Percentiles rank a stretch among this genome's conserved stretches.
Evolutionary conservation across 805 yeast species (phyloP).

Genomic region (Ogataea polymorpha): DNA sequence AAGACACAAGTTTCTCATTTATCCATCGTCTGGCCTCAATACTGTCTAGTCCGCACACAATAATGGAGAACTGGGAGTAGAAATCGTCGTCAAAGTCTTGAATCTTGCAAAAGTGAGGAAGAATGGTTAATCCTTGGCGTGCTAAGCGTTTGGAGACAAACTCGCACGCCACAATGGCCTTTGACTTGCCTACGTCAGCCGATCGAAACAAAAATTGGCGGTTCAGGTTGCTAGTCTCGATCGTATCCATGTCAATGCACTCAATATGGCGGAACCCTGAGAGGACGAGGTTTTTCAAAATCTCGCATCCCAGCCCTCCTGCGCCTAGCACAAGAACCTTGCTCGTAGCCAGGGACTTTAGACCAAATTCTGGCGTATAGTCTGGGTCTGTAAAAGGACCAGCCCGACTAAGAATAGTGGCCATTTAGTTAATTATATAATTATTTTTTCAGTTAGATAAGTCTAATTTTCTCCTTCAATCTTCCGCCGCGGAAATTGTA

Average conservation of each 20-base stretch:
- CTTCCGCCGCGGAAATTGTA: constrained; percentile 73
- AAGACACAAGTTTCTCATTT: constrained; percentile 60
- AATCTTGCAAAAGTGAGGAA: constrained; percentile 62
- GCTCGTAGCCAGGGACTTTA: constrained; percentile 18
- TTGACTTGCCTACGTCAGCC: constrained; percentile 60
- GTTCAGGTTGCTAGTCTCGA: constrained; percentile 72
- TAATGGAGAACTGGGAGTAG: constrained; percentile 63
- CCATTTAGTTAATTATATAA: background rate
- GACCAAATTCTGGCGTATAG: constrained; percentile 26
- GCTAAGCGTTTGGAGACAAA: constrained; percentile 46
- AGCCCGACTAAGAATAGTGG: constrained; percentile 8
- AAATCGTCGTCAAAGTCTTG: constrained; percentile 61
- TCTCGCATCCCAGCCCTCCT: constrained; percentile 83
- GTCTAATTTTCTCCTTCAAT: constrained; percentile 48
- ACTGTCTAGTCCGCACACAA: constrained; percentile 85
- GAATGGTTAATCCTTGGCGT: constrained; percentile 31
- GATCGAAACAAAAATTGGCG: constrained; percentile 69
- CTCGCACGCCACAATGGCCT: constrained; percentile 63
- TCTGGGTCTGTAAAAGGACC: constrained; percentile 35
- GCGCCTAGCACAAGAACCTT: constrained; percentile 60
- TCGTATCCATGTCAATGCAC: constrained; percentile 80
- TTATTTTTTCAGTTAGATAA: constrained; percentile 30
- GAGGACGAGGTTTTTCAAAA: constrained; percentile 65
- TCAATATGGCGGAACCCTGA: constrained; percentile 65
- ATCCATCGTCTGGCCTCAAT: constrained; percentile 92